Percentiles rank a stretch among this genome's conserved stretches.
Conservation (phyloP, 2,329 filamentous ascomycete genomes). For the Ophiostoma australiae region DNA sequence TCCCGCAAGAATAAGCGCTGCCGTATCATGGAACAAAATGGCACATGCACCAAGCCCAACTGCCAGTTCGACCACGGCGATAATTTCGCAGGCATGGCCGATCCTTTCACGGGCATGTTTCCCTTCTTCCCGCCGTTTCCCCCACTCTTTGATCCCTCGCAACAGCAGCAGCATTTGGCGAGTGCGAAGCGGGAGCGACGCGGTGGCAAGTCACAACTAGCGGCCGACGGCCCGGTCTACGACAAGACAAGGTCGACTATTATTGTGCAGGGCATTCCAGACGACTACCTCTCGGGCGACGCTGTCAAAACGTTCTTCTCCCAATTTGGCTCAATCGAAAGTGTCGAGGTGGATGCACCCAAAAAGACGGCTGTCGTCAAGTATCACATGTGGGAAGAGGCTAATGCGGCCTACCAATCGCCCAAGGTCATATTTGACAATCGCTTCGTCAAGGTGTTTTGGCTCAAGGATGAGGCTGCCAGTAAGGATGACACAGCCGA, state of each 20-base stretch:
- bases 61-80: constrained; percentile 63
- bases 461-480: constrained; percentile 54
- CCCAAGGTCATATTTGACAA: constrained; percentile 82
- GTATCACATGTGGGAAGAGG: constrained; percentile 60
- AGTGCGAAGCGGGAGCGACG: neutral
- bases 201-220: constrained; percentile 44
- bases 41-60: constrained; percentile 63
- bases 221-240: constrained; percentile 56
- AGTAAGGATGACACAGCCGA: constrained; percentile 34
- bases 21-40: constrained; percentile 66
- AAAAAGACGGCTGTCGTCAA: constrained; percentile 66
- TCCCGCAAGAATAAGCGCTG: constrained; percentile 50
- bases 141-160: neutral
- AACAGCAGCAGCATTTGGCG: neutral
- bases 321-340: constrained; percentile 62
- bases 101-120: constrained; percentile 5
- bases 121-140: neutral
- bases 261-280: constrained; percentile 73
- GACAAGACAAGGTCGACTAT: constrained; percentile 63
- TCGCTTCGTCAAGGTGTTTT: constrained; percentile 78
- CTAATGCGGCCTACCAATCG: constrained; percentile 66
- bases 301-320: constrained; percentile 64
- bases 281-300: constrained; percentile 62
- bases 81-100: neutral
- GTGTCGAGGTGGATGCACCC: constrained; percentile 61